Base-by-base conservation (phyloP, 805 yeast genomes). In the Lipomyces yamadae region DNA sequence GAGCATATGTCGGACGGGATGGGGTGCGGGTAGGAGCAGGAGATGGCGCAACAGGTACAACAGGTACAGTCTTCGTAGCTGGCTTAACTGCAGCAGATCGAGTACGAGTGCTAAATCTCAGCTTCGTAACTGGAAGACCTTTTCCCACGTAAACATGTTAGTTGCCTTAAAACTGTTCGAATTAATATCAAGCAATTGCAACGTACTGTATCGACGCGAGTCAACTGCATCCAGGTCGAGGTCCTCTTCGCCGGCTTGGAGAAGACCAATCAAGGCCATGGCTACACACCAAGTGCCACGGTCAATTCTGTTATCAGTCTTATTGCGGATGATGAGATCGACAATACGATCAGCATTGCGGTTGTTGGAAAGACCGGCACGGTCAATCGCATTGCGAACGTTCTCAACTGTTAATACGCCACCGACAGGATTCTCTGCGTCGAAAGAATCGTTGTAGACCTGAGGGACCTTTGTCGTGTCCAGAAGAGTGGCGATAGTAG, bases 181-280 rank as follows among this genome's bases (percentile, higher is more conserved):
- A 53, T 34, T 15, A 30, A 33, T 4, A 35, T 50, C 18, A 42
- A 42, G 24, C 48, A 24, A 42, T 18, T 32, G 29, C 8, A n/a
- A 63, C 67, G 32, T 53, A 63, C 72, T 64, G 58, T 65, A 58
- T 18, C 73, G 63, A 18, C 67, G 58, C 37, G 67, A 66, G 52
- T 74, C 74, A 45, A 76, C 76, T 4, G 73, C 55, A 60, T 74
- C 78, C 53, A 76, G 67, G 37, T 70, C 65, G 18, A 76, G 63
- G 58, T 76, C 76, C 18, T 70, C 67, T 42, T 74, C 75, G 34
- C 78, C 78, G 33, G 63, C 63, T 66, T 77, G 79, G 11, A 76
- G 75, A n/a, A 77, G 71, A n/a, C 76, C 78, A 10, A 74, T 66
- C 39, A 77, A 64, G 10, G 78, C 78, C 74, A 77, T 65, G 7